Evolutionary conservation across 306 rosid genomes (phyloP).

Genomic region (Malus orientalis): DNA sequence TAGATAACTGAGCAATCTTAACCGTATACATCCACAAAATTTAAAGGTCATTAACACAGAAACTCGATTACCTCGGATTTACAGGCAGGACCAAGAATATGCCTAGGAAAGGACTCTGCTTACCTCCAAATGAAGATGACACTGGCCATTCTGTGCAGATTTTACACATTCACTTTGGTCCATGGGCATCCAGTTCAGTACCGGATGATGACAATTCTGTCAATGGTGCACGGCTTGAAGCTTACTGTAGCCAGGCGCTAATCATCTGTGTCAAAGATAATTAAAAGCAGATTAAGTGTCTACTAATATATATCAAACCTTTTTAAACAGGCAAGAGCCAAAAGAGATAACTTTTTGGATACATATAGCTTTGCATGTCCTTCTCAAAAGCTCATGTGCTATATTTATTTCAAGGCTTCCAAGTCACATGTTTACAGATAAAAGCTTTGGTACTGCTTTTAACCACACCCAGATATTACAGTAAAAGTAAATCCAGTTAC

Average conservation of each 20-base stretch:
- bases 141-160: conserved; percentile 74
- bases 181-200: conserved; percentile 60
- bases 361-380: neutral
- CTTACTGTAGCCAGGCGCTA: conserved; percentile 47
- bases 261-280: neutral
- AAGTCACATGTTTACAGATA: neutral
- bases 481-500: conserved; percentile 7
- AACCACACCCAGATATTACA: neutral
- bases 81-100: conserved; percentile 90
- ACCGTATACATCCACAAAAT: neutral
- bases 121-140: conserved; percentile 95
- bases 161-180: conserved; percentile 68
- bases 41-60: neutral
- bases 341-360: neutral
- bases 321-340: neutral
- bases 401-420: neutral
- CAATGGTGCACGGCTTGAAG: conserved; percentile 86
- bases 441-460: neutral
- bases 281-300: conserved; percentile 3
- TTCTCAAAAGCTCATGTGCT: neutral
- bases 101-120: conserved; percentile 94
- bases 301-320: neutral
- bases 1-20: neutral
- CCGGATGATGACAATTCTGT: conserved; percentile 88
- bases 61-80: neutral